Evolutionary conservation across 192 early-diverging fungal genomes (phyloP).

Genomic region (Endogone sp.): DNA sequence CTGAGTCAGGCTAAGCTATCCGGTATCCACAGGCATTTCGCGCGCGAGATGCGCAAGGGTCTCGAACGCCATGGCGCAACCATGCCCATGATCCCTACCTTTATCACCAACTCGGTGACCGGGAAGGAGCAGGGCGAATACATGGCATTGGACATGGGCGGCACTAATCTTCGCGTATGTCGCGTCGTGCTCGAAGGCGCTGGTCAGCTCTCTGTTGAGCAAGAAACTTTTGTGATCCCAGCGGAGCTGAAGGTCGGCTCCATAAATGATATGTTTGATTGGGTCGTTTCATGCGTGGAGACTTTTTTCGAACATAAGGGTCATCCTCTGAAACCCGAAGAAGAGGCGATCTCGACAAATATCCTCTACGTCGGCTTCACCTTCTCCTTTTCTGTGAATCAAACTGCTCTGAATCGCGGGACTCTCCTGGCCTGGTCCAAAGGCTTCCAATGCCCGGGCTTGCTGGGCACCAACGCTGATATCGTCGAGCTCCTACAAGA

Average conservation of each 20-base stretch:
- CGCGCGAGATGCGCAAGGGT: conserved; percentile 1
- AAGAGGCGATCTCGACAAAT: neutral
- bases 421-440: conserved; percentile 82
- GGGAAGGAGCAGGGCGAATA: conserved; percentile 83
- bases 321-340: neutral
- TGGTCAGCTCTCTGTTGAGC: conserved; percentile 49
- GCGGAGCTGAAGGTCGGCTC: conserved; percentile 72
- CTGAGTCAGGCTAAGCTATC: neutral
- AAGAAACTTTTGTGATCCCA: conserved; percentile 63
- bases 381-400: conserved; percentile 84
- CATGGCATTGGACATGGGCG: conserved; percentile 91
- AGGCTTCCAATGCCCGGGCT: conserved; percentile 75
- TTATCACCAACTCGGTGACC: neutral
- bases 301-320: conserved; percentile 30
- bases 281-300: conserved; percentile 50
- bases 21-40: neutral
- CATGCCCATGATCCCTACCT: neutral
- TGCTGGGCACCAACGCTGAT: conserved; percentile 63
- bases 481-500: conserved; percentile 79
- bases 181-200: conserved; percentile 73
- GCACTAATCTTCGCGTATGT: conserved; percentile 90
- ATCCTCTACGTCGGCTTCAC: conserved; percentile 72
- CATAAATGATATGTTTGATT: conserved; percentile 40
- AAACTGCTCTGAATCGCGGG: conserved; percentile 70
- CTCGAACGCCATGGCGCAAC: neutral